Evolutionary conservation across 1,284 basidiomycete species (phyloP).

Genomic region (Ganoderma multipileum): DNA sequence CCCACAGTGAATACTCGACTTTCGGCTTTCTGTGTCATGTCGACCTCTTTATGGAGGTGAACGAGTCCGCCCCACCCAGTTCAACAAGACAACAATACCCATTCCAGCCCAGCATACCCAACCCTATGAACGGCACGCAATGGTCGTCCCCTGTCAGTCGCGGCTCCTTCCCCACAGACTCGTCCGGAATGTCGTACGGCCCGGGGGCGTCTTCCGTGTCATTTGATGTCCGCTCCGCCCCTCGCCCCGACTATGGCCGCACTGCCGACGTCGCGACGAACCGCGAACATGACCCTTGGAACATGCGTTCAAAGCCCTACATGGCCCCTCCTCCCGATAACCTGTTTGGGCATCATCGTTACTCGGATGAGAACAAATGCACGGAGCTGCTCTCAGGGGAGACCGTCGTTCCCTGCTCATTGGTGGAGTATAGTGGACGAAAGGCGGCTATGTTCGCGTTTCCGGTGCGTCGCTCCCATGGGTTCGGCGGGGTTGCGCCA

Average conservation of each 20-base stretch:
- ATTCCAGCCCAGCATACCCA: not conserved
- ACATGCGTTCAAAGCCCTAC: constrained; percentile 3
- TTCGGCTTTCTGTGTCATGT: constrained; percentile 69
- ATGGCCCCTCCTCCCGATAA: not conserved
- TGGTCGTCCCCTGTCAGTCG: not conserved
- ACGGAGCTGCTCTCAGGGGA: constrained; percentile 66
- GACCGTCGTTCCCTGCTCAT: constrained; percentile 69
- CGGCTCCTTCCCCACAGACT: not conserved
- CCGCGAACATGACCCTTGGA: constrained; percentile 1
- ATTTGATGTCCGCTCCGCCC: not conserved
- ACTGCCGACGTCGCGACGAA: not conserved
- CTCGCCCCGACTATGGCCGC: constrained; percentile 5
- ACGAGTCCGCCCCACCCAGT: not conserved
- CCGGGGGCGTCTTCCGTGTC: not conserved
- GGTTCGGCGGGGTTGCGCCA: not conserved
- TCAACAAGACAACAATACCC: not conserved
- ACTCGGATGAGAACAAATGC: constrained; percentile 43
- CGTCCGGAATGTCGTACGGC: not conserved
- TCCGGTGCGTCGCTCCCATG: constrained; percentile 51
- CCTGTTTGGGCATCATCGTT: constrained; percentile 1
- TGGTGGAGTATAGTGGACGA: constrained; percentile 66
- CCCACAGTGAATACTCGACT: constrained; percentile 25
- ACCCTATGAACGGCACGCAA: too few relatives aligned
- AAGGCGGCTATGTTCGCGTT: constrained; percentile 77
- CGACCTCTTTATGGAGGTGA: constrained; percentile 58